phyloP scores from a whole-genome alignment of 331 rosid genomes.

The Saraca asoca region DNA sequence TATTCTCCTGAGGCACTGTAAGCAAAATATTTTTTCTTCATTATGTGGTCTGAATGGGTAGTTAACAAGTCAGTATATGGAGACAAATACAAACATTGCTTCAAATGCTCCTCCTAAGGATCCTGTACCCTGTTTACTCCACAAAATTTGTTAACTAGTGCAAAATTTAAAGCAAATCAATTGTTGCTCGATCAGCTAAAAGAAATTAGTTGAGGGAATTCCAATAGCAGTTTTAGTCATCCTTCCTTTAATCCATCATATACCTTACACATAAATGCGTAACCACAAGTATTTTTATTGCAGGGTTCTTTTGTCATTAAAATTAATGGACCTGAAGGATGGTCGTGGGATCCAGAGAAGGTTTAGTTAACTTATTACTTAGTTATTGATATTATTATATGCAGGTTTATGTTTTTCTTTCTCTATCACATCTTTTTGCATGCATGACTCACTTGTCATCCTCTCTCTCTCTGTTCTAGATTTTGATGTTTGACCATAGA shows the following conservation, averaged over 20 bases:
- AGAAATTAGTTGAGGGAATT: background rate
- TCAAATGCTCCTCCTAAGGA: no score
- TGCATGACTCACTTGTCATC: background rate
- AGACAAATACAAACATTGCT: no score
- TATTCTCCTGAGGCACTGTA: no score
- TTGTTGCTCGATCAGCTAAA: no score
- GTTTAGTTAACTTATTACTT: conserved; percentile 39
- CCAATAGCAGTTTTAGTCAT: background rate
- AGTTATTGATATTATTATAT: conserved; percentile 26
- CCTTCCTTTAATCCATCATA: background rate
- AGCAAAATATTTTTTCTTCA: no score
- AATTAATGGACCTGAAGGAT: conserved; percentile 90
- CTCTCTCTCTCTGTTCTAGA: background rate
- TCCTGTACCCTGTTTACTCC: no score
- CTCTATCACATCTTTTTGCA: conserved; percentile 8
- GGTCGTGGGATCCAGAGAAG: conserved; percentile 96
- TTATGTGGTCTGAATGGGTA: no score
- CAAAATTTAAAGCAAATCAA: no score
- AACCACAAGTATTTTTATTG: conserved; percentile 29
- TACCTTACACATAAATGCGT: background rate
- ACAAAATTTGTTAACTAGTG: no score
- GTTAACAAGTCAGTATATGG: no score
- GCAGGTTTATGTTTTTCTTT: conserved; percentile 5
- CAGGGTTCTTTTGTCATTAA: conserved; percentile 91
- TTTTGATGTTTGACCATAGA: conserved; percentile 17